These are phyloP conservation scores for Vaucheria bursata DNA, from an alignment of 352 stramenopile genomes.

Conservation along the genomic window DNA sequence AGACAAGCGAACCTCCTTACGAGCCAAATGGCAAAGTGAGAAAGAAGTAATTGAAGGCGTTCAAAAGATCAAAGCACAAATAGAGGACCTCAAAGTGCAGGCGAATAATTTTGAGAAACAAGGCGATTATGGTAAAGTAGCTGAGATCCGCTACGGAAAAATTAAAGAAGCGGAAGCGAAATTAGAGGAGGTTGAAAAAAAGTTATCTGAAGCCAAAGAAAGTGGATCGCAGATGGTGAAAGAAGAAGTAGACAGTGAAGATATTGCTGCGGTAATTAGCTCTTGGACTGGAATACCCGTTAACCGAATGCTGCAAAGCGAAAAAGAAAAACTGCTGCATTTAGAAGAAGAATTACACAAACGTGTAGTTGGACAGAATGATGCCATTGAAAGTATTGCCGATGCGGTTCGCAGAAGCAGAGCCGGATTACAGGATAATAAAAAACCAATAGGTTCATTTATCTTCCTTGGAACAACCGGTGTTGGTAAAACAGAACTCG, in stretches of 20 bases:
- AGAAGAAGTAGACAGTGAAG: slow-evolving; percentile 11
- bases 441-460: slow-evolving; percentile 22
- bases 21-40: no score
- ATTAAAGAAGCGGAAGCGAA: background rate
- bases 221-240: background rate
- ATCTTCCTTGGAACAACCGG: slow-evolving; percentile 68
- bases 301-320: slow-evolving; percentile 52
- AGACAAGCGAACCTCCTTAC: slow-evolving; percentile 9
- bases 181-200: background rate
- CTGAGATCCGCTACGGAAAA: no score
- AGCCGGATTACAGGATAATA: background rate
- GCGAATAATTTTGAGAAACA: no score
- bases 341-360: background rate
- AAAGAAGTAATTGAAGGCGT: no score
- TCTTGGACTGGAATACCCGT: slow-evolving; percentile 83
- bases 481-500: slow-evolving; percentile 81
- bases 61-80: no score
- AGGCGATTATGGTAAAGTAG: no score
- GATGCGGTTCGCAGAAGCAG: background rate
- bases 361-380: slow-evolving; percentile 1
- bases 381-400: background rate
- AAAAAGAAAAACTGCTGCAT: background rate
- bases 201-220: slow-evolving; percentile 20
- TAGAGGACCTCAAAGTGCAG: no score
- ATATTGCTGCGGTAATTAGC: slow-evolving; percentile 17